phyloP scores from a whole-genome alignment of 805 yeast species.

The Ogataea dorogensis region DNA sequence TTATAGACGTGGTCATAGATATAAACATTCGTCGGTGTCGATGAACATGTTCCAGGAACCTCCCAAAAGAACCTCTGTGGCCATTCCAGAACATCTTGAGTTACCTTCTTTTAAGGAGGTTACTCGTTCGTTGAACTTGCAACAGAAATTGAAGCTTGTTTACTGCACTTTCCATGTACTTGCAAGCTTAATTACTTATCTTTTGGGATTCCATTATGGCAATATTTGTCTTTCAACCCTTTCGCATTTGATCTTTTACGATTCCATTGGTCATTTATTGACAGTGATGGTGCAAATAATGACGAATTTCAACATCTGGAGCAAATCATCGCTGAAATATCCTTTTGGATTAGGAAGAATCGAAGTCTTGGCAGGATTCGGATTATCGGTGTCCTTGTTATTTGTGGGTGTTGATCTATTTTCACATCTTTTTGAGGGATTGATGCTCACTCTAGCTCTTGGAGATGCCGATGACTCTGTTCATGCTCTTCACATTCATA shows the following conservation, averaged over 20 bases:
- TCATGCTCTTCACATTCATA: slow-evolving; percentile 33
- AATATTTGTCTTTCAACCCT: slow-evolving; percentile 67
- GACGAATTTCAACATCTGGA: slow-evolving; percentile 94
- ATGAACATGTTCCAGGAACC: slow-evolving; percentile 96
- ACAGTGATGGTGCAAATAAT: slow-evolving; percentile 72
- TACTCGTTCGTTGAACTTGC: slow-evolving; percentile 51
- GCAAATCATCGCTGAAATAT: slow-evolving; percentile 69
- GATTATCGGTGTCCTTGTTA: slow-evolving; percentile 75
- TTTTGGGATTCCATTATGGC: slow-evolving; percentile 55
- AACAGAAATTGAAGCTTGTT: slow-evolving; percentile 55
- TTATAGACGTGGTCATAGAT: slow-evolving; percentile 89
- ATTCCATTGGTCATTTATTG: slow-evolving; percentile 71
- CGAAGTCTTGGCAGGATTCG: slow-evolving; percentile 86
- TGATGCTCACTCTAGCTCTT: slow-evolving; percentile 43
- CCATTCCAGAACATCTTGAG: slow-evolving; percentile 63
- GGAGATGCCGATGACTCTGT: slow-evolving; percentile 30
- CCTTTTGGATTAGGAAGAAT: slow-evolving; percentile 95
- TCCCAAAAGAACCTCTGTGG: slow-evolving; percentile 61
- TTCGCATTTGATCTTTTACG: slow-evolving; percentile 86
- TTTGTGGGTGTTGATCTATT: slow-evolving; percentile 90
- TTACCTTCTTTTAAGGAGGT: slow-evolving; percentile 72
- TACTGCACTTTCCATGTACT: slow-evolving; percentile 61
- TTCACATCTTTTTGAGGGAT: slow-evolving; percentile 83
- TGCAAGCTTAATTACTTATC: slow-evolving; percentile 54
- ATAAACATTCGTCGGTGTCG: slow-evolving; percentile 93